Evolutionary conservation across 306 rosid species (phyloP), one percentile per base, ranked within the genome.

Genomic region (Nissolia schottii): DNA sequence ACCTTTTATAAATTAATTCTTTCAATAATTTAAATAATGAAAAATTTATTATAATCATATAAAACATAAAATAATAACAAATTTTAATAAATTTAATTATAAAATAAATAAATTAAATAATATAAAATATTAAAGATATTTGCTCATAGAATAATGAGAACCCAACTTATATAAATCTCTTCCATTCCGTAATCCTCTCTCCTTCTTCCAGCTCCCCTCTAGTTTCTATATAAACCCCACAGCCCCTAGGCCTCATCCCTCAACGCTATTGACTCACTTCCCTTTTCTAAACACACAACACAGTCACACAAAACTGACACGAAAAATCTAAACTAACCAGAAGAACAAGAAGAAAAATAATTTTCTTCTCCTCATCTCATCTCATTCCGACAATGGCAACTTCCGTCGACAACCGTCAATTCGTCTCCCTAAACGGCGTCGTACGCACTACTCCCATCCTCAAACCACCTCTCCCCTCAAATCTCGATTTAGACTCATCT

Each of bases 371-470:
- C 57, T 55, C 28, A 1, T 1, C 15, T 4, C 9, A n/a, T 8
- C 11, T 3, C 16, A 41, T 43, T 25, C 40, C 64, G 18, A 9
- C 41, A 43, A 92, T 89, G 97, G 88, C 96, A 58, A 80, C 97
- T 31, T 89, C 87, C 0, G 87, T 89, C 0, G 78, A 76, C 11
- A 91, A 80, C 80, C 85, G 89, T 22, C 92, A 70, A 72, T 83
- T 70, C 75, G 7, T 58, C 31, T 76, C 76, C 2, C 65, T 62
- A 4, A 89, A 82, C 79, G 83, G 85, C 78, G 82, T 83, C 76
- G 83, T 78, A 10, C 73, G 70, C 51, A 64, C 80, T 7, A 82
- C 41, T 62, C 19, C 9, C 77, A 71, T 14, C 74, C 3, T 73
- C 16, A 77, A 75, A 13, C 70, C 68, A 32, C 34, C 49, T 11